Percentiles rank a stretch among this genome's conserved stretches.
These are phyloP conservation scores for Cadophora sp. DNA, from an alignment of 2,329 filamentous ascomycete genomes.

Conservation along the genomic window DNA sequence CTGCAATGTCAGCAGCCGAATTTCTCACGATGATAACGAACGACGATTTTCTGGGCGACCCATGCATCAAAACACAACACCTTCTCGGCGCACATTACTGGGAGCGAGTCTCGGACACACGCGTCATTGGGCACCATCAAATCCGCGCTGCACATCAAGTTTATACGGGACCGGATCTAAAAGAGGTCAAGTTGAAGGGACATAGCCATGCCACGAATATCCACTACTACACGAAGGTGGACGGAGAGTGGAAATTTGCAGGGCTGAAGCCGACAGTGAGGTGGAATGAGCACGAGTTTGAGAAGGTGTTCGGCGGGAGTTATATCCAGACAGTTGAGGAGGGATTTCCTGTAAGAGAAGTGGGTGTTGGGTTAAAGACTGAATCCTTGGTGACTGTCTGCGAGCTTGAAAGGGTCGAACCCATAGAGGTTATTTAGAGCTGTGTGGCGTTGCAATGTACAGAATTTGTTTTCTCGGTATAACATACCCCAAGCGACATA, in stretches of 20 bases:
- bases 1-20: constrained; percentile 66
- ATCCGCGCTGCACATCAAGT: constrained; percentile 38
- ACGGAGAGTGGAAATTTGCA: constrained; percentile 43
- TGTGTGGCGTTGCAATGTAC: too few relatives aligned
- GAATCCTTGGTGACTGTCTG: background rate
- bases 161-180: constrained; percentile 32
- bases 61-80: constrained; percentile 68
- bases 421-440: background rate
- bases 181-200: constrained; percentile 36
- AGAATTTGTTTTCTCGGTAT: too few relatives aligned
- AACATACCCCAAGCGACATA: background rate
- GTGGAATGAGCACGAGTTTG: constrained; percentile 42
- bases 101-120: constrained; percentile 62
- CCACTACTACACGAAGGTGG: constrained; percentile 40
- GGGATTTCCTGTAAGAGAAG: background rate
- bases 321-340: constrained; percentile 18
- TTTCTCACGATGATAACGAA: constrained; percentile 66
- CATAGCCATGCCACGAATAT: constrained; percentile 41
- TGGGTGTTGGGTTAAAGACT: background rate
- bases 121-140: constrained; percentile 58
- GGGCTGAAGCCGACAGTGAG: constrained; percentile 40
- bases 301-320: constrained; percentile 41
- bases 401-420: background rate
- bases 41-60: constrained; percentile 64
- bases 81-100: constrained; percentile 66